Evolutionary conservation across 495 filamentous ascomycete genomes (phyloP), one percentile per base, ranked within the genome.

Genomic region (Diplogelasinospora grovesii): DNA sequence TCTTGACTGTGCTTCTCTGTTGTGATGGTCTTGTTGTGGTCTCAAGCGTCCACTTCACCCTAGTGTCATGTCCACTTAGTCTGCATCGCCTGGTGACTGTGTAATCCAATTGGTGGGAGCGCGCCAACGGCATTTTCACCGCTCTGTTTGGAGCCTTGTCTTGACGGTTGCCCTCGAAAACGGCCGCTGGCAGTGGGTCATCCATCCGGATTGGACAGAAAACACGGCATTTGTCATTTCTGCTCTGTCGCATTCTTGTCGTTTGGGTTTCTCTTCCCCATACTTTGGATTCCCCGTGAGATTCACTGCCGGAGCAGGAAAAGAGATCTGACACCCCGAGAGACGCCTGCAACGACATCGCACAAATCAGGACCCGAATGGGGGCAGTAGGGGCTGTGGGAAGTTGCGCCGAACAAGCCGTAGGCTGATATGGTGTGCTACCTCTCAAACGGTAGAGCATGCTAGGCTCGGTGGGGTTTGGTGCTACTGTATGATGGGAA

Each of bases 371-470:
- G 22, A 20, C 31, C 20, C 16, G 25, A 20, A 37, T 15, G 27
- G 16, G 24, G 25, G 13, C 36, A 13, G 29, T 20, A 41, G 47
- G 38, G 46, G 29, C 47, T 39, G 50, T 45, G 65, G 68, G 56
- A 67, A 63, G 50, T 45, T 56, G 54, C 59, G 55, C 68, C 68
- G 68, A 70, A 66, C 52, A 62, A 63, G 63, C 66, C 66, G 63
- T 58, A 70, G 68, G 63, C 68, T 70, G 68, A 67, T 67, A 53
- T 61, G 52, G 56, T 61, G 60, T 51, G 30, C 43, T 13, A 48
- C 42, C 36, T 44, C 37, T 32, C 43, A 43, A 27, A 39, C 43
- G 36, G 38, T 39, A 52, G 25, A 36, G 43, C 44, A 43, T 29
- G 39, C 47, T 39, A 42, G 41, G 26, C 45, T 41, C 42, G 46